These are phyloP conservation scores for Cladosporium oxysporum DNA, from an alignment of 2,329 filamentous ascomycete species.

Conservation along the genomic window DNA sequence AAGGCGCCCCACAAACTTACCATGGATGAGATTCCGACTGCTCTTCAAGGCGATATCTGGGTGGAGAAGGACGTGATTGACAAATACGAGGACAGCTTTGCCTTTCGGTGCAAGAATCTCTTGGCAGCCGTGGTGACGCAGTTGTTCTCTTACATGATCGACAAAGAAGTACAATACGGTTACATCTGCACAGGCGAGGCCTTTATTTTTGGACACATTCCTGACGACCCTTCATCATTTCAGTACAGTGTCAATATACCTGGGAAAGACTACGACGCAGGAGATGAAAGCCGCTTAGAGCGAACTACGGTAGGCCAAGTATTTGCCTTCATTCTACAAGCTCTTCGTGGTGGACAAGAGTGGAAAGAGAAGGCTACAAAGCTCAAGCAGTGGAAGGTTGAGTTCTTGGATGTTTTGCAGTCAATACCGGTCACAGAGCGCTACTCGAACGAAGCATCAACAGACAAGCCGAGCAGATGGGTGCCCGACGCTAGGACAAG, in stretches of 20 bases:
- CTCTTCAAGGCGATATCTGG: constrained; percentile 11
- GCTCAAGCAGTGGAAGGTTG: background rate
- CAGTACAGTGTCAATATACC: constrained; percentile 4
- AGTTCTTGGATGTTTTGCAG: background rate
- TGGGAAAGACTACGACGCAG: background rate
- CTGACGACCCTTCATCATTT: constrained; percentile 14
- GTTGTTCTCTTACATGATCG: constrained; percentile 23
- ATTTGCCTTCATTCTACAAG: constrained; percentile 15
- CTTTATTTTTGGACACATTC: constrained; percentile 20
- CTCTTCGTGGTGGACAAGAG: background rate
- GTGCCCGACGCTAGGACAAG: background rate
- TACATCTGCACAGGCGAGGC: constrained; percentile 22
- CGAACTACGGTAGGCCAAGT: constrained; percentile 20
- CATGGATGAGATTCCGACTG: constrained; percentile 6
- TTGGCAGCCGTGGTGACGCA: constrained; percentile 22
- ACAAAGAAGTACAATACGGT: constrained; percentile 18
- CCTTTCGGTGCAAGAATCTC: constrained; percentile 18
- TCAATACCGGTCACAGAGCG: background rate
- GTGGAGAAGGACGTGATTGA: constrained; percentile 20
- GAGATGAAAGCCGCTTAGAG: constrained; percentile 6
- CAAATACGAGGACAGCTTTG: constrained; percentile 9
- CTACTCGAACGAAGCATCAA: background rate
- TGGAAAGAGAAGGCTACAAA: background rate
- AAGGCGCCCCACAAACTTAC: constrained; percentile 21
- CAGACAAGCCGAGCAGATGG: background rate